Base-by-base conservation (phyloP, 495 filamentous ascomycete genomes). In the Saxophila tyrrhenica region DNA sequence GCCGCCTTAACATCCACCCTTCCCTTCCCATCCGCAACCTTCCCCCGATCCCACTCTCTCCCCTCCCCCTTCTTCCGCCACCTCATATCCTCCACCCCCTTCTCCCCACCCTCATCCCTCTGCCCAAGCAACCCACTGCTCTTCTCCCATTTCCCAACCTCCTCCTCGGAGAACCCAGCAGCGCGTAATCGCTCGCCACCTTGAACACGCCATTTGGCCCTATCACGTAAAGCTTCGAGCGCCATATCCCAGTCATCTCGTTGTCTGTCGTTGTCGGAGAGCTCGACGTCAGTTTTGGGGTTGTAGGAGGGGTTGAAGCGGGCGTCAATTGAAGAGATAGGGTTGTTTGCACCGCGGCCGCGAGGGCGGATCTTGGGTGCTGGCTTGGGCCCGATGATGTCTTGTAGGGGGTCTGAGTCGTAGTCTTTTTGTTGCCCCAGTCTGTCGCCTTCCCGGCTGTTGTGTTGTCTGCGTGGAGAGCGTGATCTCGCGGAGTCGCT, bases 31-130 rank as follows among this genome's bases (percentile, higher is more conserved):
- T 81, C 78, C 35, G 88, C 68, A 29, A 87, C 79, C 64, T 95
- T 95, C 2, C 86, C 86, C 8, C 82, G 74, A 75, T 97, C 90
- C 90, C 90, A 96, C 64, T 94, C 91, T 35, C 88, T 78, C n/a
- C 78, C 74, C 56, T 88, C 85, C 0, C 88, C 90, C 44, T 77
- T 79, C 64, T 82, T 85, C 43, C 75, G 75, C 91, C 92, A 98
- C 58, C 68, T 75, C 13, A 94, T 84, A 63, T 88, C 79, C 25
- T 84, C 83, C 51, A 72, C 66, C 16, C 56, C 67, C 56, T 80
- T 75, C 59, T 82, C 76, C 1, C 73, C 29, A 39, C 74, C 79
- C 0, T 74, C 74, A 23, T 81, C 78, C 29, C 13, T 35, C 5
- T 13, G 5, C 29, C 29, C 29, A 35, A 35, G 7, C 29, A 35